Conservation (phyloP, 1,284 basidiomycete genomes). For the Malassezia globosa region DNA sequence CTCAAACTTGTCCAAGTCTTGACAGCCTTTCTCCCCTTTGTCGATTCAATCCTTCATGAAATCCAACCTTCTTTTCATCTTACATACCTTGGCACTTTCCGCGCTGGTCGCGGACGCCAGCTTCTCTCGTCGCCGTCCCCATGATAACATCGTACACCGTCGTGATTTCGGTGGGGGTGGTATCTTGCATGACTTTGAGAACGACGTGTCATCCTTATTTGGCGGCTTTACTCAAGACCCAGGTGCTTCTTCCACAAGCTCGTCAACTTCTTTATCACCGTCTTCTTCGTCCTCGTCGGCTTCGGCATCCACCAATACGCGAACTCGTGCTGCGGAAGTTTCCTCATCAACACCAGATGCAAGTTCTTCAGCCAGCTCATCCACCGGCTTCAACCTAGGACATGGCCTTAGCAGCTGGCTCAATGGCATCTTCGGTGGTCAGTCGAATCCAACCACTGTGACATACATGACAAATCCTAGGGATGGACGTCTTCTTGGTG, state of each 20-base stretch:
- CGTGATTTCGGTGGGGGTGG: background rate
- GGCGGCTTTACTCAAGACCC: background rate
- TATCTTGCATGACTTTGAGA: background rate
- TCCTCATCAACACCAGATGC: background rate
- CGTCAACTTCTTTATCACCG: background rate
- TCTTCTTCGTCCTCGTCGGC: background rate
- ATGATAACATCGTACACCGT: background rate
- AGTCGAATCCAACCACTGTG: background rate
- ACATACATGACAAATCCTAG: background rate
- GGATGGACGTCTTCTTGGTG: background rate
- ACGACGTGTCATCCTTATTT: background rate
- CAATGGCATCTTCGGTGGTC: background rate
- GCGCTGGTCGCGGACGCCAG: constrained; percentile 1
- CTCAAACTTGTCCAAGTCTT: no score
- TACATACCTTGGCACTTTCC: background rate
- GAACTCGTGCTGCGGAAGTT: no score
- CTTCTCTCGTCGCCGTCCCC: background rate
- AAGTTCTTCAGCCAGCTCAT: background rate
- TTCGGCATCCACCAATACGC: background rate
- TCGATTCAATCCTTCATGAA: no score
- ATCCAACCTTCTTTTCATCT: background rate
- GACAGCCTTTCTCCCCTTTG: no score
- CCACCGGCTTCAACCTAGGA: background rate
- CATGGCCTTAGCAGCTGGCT: background rate
- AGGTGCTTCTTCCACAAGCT: background rate